A percentile compares a stretch with the other conserved stretches of the same genome.
These are phyloP conservation scores for Rhododendron kiyosumense DNA, from an alignment of 148 eudicot genomes.

Conservation along the genomic window DNA sequence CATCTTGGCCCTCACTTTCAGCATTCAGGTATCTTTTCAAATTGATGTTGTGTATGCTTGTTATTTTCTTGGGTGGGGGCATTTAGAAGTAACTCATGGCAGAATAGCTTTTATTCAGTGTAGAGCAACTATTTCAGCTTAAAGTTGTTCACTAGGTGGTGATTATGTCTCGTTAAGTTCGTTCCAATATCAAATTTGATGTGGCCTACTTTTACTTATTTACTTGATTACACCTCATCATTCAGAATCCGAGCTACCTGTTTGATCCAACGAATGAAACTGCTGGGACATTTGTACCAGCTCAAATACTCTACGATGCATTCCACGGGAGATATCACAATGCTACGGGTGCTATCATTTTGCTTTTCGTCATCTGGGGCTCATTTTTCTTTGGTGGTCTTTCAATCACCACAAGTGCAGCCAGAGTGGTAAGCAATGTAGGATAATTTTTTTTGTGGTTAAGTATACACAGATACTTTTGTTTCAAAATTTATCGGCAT, in stretches of 20 bases:
- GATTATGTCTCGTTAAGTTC: background rate
- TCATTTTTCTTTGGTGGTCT: slow-evolving; percentile 65
- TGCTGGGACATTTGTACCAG: slow-evolving; percentile 56
- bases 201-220: background rate
- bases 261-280: slow-evolving; percentile 52
- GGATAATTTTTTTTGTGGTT: background rate
- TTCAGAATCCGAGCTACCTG: slow-evolving; percentile 46
- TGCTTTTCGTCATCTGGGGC: slow-evolving; percentile 57
- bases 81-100: background rate
- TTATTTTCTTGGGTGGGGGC: background rate
- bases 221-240: background rate
- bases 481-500: background rate
- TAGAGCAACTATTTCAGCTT: background rate
- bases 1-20: slow-evolving; percentile 56
- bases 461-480: background rate
- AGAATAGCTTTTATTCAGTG: background rate
- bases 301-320: slow-evolving; percentile 62
- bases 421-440: slow-evolving; percentile 39
- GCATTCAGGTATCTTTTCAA: slow-evolving; percentile 43
- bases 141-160: background rate
- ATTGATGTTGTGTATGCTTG: background rate
- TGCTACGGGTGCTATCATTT: slow-evolving; percentile 42
- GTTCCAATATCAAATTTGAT: background rate
- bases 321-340: slow-evolving; percentile 55
- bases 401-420: slow-evolving; percentile 63